phyloP scores from a whole-genome alignment of 139 green algal genomes.

The Chlorella sorokiniana region DNA sequence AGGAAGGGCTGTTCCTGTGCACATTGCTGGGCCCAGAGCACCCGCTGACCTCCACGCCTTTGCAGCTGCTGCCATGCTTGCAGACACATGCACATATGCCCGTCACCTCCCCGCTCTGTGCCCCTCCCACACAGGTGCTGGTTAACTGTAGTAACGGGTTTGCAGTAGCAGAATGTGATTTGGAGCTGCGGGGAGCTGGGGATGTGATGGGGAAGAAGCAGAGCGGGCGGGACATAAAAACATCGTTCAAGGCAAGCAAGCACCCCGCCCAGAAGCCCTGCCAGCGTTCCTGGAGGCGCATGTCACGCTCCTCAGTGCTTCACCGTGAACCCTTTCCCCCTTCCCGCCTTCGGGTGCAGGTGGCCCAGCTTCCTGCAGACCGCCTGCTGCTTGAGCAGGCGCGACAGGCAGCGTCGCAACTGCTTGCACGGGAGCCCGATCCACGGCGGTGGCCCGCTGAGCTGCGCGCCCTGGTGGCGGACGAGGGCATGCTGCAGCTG shows the following conservation, averaged over 20 bases:
- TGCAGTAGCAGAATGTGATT: slow-evolving; percentile 80
- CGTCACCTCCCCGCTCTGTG: too few relatives aligned
- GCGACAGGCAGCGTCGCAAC: slow-evolving; percentile 38
- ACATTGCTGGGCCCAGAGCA: neutral
- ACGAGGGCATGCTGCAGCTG: slow-evolving; percentile 3
- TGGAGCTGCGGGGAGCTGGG: slow-evolving; percentile 68
- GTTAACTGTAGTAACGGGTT: slow-evolving; percentile 73
- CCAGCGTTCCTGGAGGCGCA: neutral
- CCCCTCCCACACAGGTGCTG: slow-evolving; percentile 56
- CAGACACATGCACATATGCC: too few relatives aligned
- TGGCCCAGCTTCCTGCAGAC: slow-evolving; percentile 41
- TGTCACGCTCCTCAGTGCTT: neutral
- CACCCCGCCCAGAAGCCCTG: too few relatives aligned
- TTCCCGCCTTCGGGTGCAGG: neutral
- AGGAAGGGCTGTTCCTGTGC: too few relatives aligned
- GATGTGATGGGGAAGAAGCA: slow-evolving; percentile 77
- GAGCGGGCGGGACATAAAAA: slow-evolving; percentile 41
- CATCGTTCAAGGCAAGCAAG: slow-evolving; percentile 3
- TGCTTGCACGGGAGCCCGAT: slow-evolving; percentile 17
- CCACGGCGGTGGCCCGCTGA: slow-evolving; percentile 1
- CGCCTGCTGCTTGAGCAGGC: slow-evolving; percentile 60
- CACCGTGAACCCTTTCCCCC: neutral
- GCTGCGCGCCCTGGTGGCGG: slow-evolving; percentile 5
- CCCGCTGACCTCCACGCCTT: slow-evolving; percentile 4
- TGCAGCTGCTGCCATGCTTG: neutral